Evolutionary conservation across 441 rosid species (phyloP).

Genomic region (Adansonia grandidieri): DNA sequence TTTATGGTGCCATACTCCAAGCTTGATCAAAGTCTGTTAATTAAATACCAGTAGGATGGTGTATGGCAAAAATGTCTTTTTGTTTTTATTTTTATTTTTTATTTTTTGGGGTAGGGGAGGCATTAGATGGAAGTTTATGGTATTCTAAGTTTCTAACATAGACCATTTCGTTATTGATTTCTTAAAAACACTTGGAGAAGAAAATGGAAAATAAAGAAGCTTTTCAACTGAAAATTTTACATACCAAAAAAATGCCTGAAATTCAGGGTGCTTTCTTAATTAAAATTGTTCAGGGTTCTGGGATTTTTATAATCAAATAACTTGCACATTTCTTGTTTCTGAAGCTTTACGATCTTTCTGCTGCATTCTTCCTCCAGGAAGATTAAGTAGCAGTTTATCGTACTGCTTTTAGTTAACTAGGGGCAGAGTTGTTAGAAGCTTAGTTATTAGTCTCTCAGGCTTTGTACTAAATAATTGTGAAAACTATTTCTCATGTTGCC

Average conservation of each 20-base stretch:
- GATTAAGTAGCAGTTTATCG: neutral
- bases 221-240: neutral
- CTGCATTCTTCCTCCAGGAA: constrained; percentile 1
- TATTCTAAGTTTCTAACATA: too few relatives aligned
- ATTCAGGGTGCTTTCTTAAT: neutral
- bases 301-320: neutral
- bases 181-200: neutral
- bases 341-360: neutral
- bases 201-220: neutral
- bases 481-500: neutral
- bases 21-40: too few relatives aligned
- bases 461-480: neutral
- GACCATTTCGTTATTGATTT: neutral
- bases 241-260: neutral
- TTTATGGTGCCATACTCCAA: too few relatives aligned
- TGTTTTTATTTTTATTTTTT: too few relatives aligned
- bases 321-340: neutral
- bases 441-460: neutral
- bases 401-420: neutral
- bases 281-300: neutral
- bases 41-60: too few relatives aligned
- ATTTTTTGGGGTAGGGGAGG: too few relatives aligned
- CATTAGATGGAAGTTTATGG: too few relatives aligned
- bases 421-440: neutral
- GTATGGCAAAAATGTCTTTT: too few relatives aligned